Evolutionary conservation across 2,329 filamentous ascomycete species (phyloP), one percentile per base, ranked within the genome.

Genomic region (Curvularia eragrostidis): DNA sequence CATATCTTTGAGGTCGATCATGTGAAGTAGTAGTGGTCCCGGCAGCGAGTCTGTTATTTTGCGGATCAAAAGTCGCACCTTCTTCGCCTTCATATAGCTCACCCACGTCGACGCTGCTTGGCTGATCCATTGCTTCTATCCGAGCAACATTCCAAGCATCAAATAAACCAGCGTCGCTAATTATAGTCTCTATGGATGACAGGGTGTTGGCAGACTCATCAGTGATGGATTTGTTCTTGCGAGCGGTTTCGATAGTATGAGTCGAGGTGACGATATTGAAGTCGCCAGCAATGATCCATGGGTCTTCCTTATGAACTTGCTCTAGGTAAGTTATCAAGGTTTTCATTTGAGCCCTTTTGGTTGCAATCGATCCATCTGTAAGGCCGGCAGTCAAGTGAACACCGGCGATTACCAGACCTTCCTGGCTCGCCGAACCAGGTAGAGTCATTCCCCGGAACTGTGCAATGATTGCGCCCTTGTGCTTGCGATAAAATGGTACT

Each of bases 41-140:
- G 1, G 82, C 80, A 3, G 87, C 87, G 12, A 88, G 77, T 0
- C 73, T 70, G 64, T 90, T 90, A 5, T 75, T 74, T 1, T 75
- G 74, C 0, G 87, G 87, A 65, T 90, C 83, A 68, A 88, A 90
- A 0, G 88, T 90, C 3, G 86, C 85, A 1, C 87, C 87, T 59
- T 86, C 80, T 68, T 89, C 87, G 1, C 87, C 88, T 51, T 85
- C 82, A 28, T 81, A 82, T 0, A 80, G 59, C 15, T 81, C 76
- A 10, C 72, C 66, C 6, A 30, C 8, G 5, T 68, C 66, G 5
- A 64, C 60, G 13, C 67, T 58, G 19, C 71, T 67, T 0, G 67
- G 70, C 15, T 78, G 72, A 4, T 82, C 81, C 1, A 79, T 78
- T 7, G 75, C 75, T 41, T 81, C 77, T 0, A 82, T 68, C 18